phyloP scores from a whole-genome alignment of 192 early-diverging fungal genomes.

The Dissophora globulifera region DNA sequence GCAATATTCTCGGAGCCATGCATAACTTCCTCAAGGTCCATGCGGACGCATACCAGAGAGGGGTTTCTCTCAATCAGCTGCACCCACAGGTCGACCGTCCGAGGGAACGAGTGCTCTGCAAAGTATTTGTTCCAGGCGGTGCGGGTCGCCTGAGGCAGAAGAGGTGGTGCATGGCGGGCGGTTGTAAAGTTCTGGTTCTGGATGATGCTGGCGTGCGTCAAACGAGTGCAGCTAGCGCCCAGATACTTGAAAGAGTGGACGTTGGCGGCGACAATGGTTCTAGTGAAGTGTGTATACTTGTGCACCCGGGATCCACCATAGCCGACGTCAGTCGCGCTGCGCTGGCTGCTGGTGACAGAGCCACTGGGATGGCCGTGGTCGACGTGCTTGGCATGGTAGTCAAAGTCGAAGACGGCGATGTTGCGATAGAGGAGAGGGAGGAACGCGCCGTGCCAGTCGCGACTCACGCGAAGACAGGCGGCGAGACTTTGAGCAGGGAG shows the following conservation, averaged over 20 bases:
- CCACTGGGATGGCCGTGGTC: background rate
- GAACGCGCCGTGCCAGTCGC: background rate
- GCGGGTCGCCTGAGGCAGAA: background rate
- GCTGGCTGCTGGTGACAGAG: too few relatives aligned
- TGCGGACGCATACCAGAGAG: background rate
- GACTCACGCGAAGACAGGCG: background rate
- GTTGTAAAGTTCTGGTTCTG: background rate
- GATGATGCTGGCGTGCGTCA: background rate
- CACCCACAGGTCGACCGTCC: background rate
- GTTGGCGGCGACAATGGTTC: background rate
- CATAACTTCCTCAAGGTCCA: background rate
- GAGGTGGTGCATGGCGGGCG: background rate
- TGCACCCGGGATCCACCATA: background rate
- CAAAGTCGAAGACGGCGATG: background rate
- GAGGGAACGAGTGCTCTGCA: background rate
- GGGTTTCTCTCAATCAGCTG: background rate
- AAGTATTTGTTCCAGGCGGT: background rate
- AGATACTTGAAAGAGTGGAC: conserved; percentile 1
- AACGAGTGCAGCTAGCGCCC: background rate
- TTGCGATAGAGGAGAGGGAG: background rate
- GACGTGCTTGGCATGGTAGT: background rate
- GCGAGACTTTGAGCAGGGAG: background rate
- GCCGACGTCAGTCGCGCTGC: background rate
- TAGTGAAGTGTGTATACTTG: background rate
- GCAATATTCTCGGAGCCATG: background rate